Percentiles rank a stretch among this genome's conserved stretches.
These are phyloP conservation scores for Calendula officinalis DNA, from an alignment of 129 eudicot genomes.

Conservation along the genomic window DNA sequence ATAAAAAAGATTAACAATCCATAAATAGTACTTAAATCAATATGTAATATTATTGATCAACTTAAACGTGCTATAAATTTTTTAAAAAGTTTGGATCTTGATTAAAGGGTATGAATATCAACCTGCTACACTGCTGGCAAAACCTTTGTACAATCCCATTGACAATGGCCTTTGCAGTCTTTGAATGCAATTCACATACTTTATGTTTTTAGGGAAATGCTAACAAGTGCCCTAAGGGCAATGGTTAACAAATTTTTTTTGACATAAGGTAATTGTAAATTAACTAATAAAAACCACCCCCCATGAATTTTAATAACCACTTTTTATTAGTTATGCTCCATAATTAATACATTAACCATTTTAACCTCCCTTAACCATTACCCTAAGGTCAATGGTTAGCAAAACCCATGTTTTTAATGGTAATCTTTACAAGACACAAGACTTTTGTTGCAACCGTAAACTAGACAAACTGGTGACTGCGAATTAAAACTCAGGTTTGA, in stretches of 20 bases:
- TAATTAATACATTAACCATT: no score
- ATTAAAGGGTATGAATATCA: conserved; percentile 17
- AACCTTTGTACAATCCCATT: conserved; percentile 78
- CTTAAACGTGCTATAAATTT: neutral
- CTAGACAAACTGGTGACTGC: conserved; percentile 51
- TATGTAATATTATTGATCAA: neutral
- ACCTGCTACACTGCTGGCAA: conserved; percentile 97
- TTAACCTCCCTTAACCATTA: no score
- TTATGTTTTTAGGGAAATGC: no score
- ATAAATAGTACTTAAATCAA: neutral
- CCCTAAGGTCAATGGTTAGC: no score
- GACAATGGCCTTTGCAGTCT: conserved; percentile 70
- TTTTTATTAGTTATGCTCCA: no score
- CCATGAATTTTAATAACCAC: no score
- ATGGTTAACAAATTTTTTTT: no score
- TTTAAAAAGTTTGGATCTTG: conserved; percentile 10
- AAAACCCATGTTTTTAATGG: conserved; percentile 69
- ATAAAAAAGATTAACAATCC: conserved; percentile 9
- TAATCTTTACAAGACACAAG: conserved; percentile 64
- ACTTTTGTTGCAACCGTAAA: conserved; percentile 67
- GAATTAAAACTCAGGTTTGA: conserved; percentile 46
- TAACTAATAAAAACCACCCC: no score
- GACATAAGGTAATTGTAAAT: no score
- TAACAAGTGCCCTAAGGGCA: no score
- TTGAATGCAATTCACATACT: conserved; percentile 81